Evolutionary conservation across 495 filamentous ascomycete genomes (phyloP).

Genomic region (Podospora didyma): DNA sequence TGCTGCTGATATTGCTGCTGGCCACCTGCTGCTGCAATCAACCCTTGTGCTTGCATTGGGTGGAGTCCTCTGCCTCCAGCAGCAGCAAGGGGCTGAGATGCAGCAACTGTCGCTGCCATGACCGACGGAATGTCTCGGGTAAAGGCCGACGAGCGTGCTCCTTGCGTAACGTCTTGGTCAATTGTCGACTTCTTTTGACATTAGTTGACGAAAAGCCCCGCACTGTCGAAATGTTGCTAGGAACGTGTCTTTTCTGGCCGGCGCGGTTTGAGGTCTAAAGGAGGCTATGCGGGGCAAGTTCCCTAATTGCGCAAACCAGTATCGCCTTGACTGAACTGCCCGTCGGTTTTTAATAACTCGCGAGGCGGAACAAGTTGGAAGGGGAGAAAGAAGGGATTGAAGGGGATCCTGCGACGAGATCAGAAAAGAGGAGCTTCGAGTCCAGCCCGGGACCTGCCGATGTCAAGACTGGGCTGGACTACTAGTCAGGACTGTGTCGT

Average conservation of each 20-base stretch:
- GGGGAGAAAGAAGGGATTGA: neutral
- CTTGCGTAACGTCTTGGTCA: too few relatives aligned
- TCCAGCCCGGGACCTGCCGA: neutral
- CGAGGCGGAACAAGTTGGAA: neutral
- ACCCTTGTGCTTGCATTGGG: constrained; percentile 24
- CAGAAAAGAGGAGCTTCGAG: constrained; percentile 1
- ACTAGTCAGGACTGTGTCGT: neutral
- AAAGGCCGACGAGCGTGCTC: too few relatives aligned
- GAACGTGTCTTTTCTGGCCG: neutral
- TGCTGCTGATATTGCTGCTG: constrained; percentile 15
- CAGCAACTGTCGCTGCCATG: constrained; percentile 33
- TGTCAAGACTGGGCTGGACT: neutral
- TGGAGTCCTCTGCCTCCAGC: constrained; percentile 23
- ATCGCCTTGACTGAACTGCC: neutral
- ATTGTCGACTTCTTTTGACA: too few relatives aligned
- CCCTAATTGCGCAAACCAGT: neutral
- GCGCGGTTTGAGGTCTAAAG: neutral
- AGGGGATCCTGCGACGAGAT: neutral
- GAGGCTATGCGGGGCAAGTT: neutral
- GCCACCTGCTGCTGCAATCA: constrained; percentile 4
- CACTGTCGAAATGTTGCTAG: neutral
- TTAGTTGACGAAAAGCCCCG: neutral
- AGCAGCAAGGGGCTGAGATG: constrained; percentile 20
- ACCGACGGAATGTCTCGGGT: neutral
- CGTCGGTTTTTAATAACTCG: neutral